These are phyloP conservation scores for Naganishia albida DNA, from an alignment of 1,284 basidiomycete genomes.

Conservation along the genomic window DNA sequence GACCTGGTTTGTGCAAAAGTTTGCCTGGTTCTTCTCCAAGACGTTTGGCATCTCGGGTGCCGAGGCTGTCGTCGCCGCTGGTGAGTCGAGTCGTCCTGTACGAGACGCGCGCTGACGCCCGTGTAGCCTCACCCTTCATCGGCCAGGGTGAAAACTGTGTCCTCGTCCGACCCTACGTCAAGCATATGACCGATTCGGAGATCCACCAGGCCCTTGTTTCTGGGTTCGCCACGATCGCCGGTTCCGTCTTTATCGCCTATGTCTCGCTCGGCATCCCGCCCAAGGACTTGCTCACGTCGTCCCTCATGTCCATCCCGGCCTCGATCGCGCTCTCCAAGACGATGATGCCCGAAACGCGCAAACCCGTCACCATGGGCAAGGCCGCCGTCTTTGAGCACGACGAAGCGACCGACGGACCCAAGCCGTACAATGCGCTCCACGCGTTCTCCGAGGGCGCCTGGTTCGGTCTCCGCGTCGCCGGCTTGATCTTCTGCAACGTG, in stretches of 20 bases:
- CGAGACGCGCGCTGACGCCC: neutral
- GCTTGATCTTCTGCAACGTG: constrained; percentile 62
- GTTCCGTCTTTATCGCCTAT: constrained; percentile 82
- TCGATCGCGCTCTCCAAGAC: constrained; percentile 88
- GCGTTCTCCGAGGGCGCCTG: constrained; percentile 83
- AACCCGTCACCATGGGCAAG: constrained; percentile 78
- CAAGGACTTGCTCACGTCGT: constrained; percentile 78
- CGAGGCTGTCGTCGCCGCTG: constrained; percentile 83
- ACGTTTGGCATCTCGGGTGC: constrained; percentile 62
- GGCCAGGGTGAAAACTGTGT: constrained; percentile 83
- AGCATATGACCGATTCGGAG: constrained; percentile 85
- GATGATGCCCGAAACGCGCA: constrained; percentile 76
- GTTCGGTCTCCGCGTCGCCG: constrained; percentile 68
- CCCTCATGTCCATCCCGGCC: constrained; percentile 91
- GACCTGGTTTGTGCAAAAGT: constrained; percentile 82
- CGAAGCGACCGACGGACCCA: constrained; percentile 45
- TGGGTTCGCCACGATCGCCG: constrained; percentile 82
- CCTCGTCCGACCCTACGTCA: constrained; percentile 79
- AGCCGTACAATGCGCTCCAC: constrained; percentile 73
- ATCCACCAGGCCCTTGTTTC: constrained; percentile 87
- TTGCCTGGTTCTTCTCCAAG: constrained; percentile 88
- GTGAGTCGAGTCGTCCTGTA: neutral
- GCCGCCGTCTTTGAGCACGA: constrained; percentile 74
- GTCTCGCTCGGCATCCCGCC: constrained; percentile 78
- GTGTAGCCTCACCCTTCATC: constrained; percentile 78